Evolutionary conservation across 805 yeast species (phyloP).

Genomic region (Candida maltosa): DNA sequence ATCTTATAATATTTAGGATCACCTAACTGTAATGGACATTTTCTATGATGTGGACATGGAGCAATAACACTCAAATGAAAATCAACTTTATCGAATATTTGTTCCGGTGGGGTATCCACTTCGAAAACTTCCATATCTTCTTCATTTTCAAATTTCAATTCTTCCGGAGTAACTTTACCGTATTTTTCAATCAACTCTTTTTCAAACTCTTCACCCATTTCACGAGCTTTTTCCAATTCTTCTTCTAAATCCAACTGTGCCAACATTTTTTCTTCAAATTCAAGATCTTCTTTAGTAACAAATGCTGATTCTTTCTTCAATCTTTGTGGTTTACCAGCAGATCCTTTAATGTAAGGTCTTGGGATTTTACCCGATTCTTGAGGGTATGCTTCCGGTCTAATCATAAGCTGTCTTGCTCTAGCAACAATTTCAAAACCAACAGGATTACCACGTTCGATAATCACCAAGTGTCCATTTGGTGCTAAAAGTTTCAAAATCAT

Average conservation of each 20-base stretch:
- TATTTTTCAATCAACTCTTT: slow-evolving; percentile 33
- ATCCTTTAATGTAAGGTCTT: slow-evolving; percentile 60
- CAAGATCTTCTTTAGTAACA: slow-evolving; percentile 32
- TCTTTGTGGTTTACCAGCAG: slow-evolving; percentile 39
- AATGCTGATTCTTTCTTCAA: slow-evolving; percentile 32
- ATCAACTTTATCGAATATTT: slow-evolving; percentile 25
- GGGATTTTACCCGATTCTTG: slow-evolving; percentile 62
- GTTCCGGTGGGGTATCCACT: slow-evolving; percentile 9
- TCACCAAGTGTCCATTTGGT: slow-evolving; percentile 76
- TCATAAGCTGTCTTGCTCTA: slow-evolving; percentile 82
- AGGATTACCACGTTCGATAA: slow-evolving; percentile 88
- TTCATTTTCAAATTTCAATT: slow-evolving; percentile 47
- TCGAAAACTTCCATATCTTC: slow-evolving; percentile 26
- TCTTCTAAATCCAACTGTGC: slow-evolving; percentile 21
- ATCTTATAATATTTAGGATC: slow-evolving; percentile 64
- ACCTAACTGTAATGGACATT: slow-evolving; percentile 81
- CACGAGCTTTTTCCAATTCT: slow-evolving; percentile 14
- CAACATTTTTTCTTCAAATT: slow-evolving; percentile 28
- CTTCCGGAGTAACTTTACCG: slow-evolving; percentile 43
- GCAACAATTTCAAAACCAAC: slow-evolving; percentile 85
- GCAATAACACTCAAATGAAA: slow-evolving; percentile 69
- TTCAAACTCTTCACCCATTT: slow-evolving; percentile 19
- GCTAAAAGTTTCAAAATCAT: slow-evolving; percentile 56
- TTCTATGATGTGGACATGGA: slow-evolving; percentile 86
- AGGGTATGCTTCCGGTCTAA: slow-evolving; percentile 74